A percentile compares a stretch with the other conserved stretches of the same genome.
phyloP scores from a whole-genome alignment of 2,329 filamentous ascomycete genomes.

The Pseudohalonectria lignicola region DNA sequence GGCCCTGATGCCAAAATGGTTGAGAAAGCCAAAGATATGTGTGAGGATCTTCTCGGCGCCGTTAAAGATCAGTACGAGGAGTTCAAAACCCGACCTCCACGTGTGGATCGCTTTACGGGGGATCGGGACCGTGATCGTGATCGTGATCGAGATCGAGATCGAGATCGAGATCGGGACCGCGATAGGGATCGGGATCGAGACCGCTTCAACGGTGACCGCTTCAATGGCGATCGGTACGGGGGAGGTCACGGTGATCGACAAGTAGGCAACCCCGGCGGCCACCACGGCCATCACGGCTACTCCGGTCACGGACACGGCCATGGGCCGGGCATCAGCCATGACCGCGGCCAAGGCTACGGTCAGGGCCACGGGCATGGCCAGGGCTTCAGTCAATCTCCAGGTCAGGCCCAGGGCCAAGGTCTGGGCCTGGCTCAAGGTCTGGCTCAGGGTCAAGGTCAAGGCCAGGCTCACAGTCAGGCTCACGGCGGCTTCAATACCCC shows the following conservation, averaged over 20 bases:
- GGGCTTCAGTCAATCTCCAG: no score
- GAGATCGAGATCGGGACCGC: not conserved
- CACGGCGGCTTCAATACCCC: no score
- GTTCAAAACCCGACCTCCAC: conserved; percentile 77
- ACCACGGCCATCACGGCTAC: not conserved
- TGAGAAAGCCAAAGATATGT: conserved; percentile 75
- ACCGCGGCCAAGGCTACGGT: no score
- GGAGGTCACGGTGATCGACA: not conserved
- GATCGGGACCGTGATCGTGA: conserved; percentile 33
- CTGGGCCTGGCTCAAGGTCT: no score
- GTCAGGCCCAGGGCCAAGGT: no score
- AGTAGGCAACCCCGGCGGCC: not conserved
- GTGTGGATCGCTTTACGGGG: conserved; percentile 51
- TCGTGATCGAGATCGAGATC: not conserved
- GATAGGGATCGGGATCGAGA: not conserved
- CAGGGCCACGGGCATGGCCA: no score
- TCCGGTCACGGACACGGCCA: not conserved
- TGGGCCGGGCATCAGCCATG: not conserved
- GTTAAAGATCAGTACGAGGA: conserved; percentile 84
- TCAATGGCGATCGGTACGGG: not conserved
- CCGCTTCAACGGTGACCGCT: not conserved
- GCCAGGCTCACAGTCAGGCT: no score
- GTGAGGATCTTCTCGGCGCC: conserved; percentile 75
- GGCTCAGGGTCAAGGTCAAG: no score
- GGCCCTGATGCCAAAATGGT: conserved; percentile 84